Conservation (phyloP, 1,139 yeast genomes). For the Geotrichum aggregatum region DNA sequence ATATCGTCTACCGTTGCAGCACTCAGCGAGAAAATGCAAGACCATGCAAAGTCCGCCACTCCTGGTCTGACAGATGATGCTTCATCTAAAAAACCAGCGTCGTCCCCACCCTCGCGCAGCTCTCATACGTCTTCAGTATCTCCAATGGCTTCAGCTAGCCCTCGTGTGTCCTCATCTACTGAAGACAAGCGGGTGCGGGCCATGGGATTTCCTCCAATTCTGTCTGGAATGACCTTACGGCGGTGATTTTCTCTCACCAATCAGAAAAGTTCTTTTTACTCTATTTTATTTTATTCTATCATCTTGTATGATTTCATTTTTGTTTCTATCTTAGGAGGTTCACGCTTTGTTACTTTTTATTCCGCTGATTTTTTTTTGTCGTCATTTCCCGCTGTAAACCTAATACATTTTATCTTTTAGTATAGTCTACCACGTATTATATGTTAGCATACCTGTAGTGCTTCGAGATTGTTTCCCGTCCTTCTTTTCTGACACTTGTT, state of each 20-base stretch:
- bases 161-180: constrained; percentile 14
- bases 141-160: constrained; percentile 26
- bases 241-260: constrained; percentile 12
- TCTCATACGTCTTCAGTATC: constrained; percentile 16
- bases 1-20: constrained; percentile 4
- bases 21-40: constrained; percentile 4
- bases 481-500: no score
- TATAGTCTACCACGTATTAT: not conserved
- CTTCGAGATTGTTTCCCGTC: constrained; percentile 10
- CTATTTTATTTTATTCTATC: constrained; percentile 6
- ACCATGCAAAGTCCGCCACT: not conserved
- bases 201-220: constrained; percentile 35
- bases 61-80: constrained; percentile 15
- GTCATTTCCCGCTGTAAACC: no score
- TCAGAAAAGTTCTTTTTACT: not conserved
- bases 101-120: not conserved
- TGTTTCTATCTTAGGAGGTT: not conserved
- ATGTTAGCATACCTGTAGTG: not conserved
- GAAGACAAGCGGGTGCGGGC: constrained; percentile 30
- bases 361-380: no score
- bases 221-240: constrained; percentile 26
- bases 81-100: constrained; percentile 22
- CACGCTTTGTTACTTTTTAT: not conserved
- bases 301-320: constrained; percentile 16
- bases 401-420: no score